A percentile compares a stretch with the other conserved stretches of the same genome.
Evolutionary conservation across 2,329 filamentous ascomycete genomes (phyloP).

Genomic region (Colletotrichum acutatum): DNA sequence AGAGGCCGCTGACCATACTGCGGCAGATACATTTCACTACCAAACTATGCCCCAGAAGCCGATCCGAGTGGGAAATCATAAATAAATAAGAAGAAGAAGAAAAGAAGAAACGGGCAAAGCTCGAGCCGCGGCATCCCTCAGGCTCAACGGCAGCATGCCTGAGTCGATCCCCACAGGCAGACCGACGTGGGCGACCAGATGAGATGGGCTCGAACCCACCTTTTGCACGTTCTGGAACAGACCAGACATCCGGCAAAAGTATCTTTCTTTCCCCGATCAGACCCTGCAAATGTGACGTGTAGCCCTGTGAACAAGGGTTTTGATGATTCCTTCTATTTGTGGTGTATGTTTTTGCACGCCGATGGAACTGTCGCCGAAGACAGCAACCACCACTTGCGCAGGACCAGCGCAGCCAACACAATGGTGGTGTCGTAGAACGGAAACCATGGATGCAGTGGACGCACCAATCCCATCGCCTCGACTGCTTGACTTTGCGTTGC

Average conservation of each 20-base stretch:
- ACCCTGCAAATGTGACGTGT: constrained; percentile 33
- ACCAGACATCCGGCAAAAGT: constrained; percentile 28
- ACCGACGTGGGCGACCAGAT: constrained; percentile 17
- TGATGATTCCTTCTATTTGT: background rate
- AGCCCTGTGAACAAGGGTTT: constrained; percentile 7
- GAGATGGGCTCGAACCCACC: constrained; percentile 28
- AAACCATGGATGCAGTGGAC: background rate
- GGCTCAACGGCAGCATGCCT: constrained; percentile 16
- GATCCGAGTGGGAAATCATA: background rate
- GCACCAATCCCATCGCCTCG: background rate
- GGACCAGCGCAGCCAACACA: background rate
- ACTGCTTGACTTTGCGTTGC: constrained; percentile 23
- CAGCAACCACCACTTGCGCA: background rate
- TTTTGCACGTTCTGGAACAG: constrained; percentile 30
- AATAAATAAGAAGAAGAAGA: too few relatives aligned
- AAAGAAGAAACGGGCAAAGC: background rate
- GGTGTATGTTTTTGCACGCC: background rate
- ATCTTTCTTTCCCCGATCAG: constrained; percentile 22
- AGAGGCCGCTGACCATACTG: background rate
- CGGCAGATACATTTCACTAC: background rate
- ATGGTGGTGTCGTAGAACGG: background rate
- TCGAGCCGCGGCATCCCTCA: constrained; percentile 19
- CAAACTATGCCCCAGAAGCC: background rate
- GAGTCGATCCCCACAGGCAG: constrained; percentile 30
- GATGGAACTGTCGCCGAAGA: background rate